Percentiles rank a stretch among this genome's conserved stretches.
These are phyloP conservation scores for Cytospora chrysosperma DNA, from an alignment of 2,329 filamentous ascomycete genomes.

Conservation along the genomic window DNA sequence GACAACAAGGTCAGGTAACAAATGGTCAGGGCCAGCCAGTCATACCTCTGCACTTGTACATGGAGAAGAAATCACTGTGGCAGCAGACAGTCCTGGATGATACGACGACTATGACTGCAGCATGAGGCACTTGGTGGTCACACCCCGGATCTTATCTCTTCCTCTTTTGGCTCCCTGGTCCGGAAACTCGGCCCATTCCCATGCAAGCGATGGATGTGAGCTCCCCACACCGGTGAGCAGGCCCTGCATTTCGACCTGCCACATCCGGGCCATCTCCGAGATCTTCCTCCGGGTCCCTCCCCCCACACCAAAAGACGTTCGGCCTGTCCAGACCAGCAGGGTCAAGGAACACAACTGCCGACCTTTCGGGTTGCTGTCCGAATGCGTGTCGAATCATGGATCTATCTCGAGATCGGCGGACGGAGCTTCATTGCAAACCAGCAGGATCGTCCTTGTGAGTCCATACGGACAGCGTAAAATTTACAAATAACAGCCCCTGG, in stretches of 20 bases:
- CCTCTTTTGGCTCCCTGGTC: not conserved
- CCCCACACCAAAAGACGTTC: not conserved
- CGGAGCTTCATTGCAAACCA: not conserved
- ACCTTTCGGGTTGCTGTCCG: not conserved
- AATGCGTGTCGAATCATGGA: not conserved
- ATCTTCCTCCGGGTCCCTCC: not conserved
- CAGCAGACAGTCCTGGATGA: not conserved
- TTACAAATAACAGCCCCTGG: not conserved
- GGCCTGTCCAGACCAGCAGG: not conserved
- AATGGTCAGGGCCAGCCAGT: too few relatives aligned
- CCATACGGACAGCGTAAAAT: not conserved
- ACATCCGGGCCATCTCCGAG: slow-evolving; percentile 9
- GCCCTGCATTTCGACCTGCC: slow-evolving; percentile 11
- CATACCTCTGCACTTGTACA: not conserved
- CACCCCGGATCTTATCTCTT: not conserved
- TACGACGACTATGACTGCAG: not conserved
- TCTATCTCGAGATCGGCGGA: not conserved
- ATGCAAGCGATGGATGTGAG: slow-evolving; percentile 5
- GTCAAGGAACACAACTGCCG: not conserved
- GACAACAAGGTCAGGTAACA: too few relatives aligned
- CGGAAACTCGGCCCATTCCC: not conserved
- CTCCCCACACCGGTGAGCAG: slow-evolving; percentile 15
- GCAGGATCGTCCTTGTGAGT: not conserved
- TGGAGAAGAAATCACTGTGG: not conserved
- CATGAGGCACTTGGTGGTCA: not conserved